phyloP scores from a whole-genome alignment of 2,329 filamentous ascomycete species.

The Colletotrichum paranaense region DNA sequence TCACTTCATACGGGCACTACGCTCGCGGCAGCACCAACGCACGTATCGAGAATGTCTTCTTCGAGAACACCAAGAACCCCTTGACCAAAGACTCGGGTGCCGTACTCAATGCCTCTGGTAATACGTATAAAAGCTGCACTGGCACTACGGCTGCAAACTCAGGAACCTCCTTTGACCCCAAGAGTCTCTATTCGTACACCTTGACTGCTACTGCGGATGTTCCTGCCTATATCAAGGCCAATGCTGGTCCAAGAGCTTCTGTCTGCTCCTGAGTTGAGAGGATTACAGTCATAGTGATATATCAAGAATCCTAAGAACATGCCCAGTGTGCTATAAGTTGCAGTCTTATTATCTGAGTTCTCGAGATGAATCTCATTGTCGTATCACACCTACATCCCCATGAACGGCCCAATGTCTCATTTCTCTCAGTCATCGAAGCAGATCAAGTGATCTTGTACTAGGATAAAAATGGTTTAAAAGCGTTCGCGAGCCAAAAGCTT shows the following conservation, averaged over 20 bases:
- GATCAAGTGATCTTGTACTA: too few relatives aligned
- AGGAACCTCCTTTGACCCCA: conserved; percentile 17
- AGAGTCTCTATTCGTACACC: conserved; percentile 15
- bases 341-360: too few relatives aligned
- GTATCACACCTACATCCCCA: too few relatives aligned
- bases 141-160: conserved; percentile 28
- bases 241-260: conserved; percentile 20
- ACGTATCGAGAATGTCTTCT: conserved; percentile 34
- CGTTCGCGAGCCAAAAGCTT: too few relatives aligned
- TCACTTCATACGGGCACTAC: conserved; percentile 36
- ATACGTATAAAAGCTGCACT: conserved; percentile 27
- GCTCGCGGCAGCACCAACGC: conserved; percentile 33
- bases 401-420: too few relatives aligned
- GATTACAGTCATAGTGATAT: too few relatives aligned
- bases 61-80: conserved; percentile 33
- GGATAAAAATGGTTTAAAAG: too few relatives aligned
- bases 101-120: conserved; percentile 16
- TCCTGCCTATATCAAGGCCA: conserved; percentile 26
- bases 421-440: too few relatives aligned
- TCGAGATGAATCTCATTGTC: too few relatives aligned
- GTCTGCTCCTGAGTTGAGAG: conserved; percentile 17
- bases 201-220: conserved; percentile 30
- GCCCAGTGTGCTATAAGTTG: too few relatives aligned
- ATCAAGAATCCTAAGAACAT: too few relatives aligned
- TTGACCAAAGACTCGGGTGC: conserved; percentile 18